A percentile compares a stretch with the other conserved stretches of the same genome.
These are phyloP conservation scores for Collybia sp. DNA, from an alignment of 768 basidiomycete species.

Conservation along the genomic window DNA sequence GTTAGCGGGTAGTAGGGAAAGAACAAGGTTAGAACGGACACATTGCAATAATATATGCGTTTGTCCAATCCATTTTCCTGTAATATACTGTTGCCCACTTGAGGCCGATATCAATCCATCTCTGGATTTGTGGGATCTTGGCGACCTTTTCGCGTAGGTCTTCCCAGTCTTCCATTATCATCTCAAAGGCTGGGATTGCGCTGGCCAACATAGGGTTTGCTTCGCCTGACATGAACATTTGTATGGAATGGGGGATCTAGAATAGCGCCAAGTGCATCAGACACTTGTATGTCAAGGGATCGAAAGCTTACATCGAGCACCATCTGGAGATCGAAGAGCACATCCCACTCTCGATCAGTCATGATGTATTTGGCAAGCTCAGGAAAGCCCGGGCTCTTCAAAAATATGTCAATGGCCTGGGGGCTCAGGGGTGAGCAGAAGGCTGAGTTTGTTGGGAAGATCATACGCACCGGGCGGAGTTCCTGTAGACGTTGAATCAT, in stretches of 20 bases:
- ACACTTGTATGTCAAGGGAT: not conserved
- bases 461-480: too few relatives aligned
- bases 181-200: slow-evolving; percentile 8
- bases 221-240: slow-evolving; percentile 5
- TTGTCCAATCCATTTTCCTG: slow-evolving; percentile 4
- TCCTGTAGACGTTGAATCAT: not conserved
- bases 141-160: not conserved
- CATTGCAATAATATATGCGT: slow-evolving; percentile 9
- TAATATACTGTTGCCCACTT: slow-evolving; percentile 7
- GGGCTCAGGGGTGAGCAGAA: too few relatives aligned
- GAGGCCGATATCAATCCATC: slow-evolving; percentile 6
- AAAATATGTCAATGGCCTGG: not conserved
- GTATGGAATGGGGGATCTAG: not conserved
- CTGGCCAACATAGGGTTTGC: slow-evolving; percentile 6
- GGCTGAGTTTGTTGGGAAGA: too few relatives aligned
- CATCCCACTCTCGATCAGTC: not conserved
- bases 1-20: not conserved
- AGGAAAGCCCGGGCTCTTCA: not conserved
- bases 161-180: slow-evolving; percentile 10
- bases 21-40: slow-evolving; percentile 4
- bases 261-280: not conserved
- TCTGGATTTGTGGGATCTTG: not conserved
- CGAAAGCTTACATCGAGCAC: not conserved
- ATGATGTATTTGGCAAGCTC: not conserved
- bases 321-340: not conserved